Conservation (phyloP, 83 land plant species). For the Diphasiastrum complanatum region DNA sequence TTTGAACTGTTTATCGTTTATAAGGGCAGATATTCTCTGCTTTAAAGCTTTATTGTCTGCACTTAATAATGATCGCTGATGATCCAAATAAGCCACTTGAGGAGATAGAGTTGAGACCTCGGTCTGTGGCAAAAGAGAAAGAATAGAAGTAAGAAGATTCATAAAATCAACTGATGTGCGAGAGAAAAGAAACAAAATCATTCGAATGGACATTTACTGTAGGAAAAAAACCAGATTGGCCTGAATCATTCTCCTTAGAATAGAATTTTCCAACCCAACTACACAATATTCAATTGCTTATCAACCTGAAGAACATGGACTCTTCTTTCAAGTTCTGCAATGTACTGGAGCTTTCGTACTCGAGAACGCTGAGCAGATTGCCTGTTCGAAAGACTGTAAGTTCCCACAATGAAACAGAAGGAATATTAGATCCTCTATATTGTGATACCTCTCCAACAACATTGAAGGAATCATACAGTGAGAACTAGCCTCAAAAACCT, state of each 20-base stretch:
- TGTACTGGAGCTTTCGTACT: slow-evolving; percentile 21
- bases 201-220: not conserved
- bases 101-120: slow-evolving; percentile 27
- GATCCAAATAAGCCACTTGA: slow-evolving; percentile 26
- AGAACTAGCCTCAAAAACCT: too few relatives aligned
- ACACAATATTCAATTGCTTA: not conserved
- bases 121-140: slow-evolving; percentile 8
- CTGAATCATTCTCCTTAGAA: not conserved
- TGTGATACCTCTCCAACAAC: too few relatives aligned
- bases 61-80: slow-evolving; percentile 13
- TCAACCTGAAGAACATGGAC: slow-evolving; percentile 18
- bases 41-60: slow-evolving; percentile 23
- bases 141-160: not conserved
- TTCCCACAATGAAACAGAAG: too few relatives aligned
- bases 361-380: slow-evolving; percentile 28
- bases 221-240: not conserved
- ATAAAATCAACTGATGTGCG: too few relatives aligned
- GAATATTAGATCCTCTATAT: too few relatives aligned
- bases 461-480: too few relatives aligned
- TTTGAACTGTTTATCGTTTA: slow-evolving; percentile 22
- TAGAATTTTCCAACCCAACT: not conserved
- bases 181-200: not conserved
- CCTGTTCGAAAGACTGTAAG: slow-evolving; percentile 16
- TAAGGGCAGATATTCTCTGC: slow-evolving; percentile 25
- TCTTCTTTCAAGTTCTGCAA: slow-evolving; percentile 21